Conservation (phyloP, 208 protist genomes). For the Leishmania mexicana region DNA sequence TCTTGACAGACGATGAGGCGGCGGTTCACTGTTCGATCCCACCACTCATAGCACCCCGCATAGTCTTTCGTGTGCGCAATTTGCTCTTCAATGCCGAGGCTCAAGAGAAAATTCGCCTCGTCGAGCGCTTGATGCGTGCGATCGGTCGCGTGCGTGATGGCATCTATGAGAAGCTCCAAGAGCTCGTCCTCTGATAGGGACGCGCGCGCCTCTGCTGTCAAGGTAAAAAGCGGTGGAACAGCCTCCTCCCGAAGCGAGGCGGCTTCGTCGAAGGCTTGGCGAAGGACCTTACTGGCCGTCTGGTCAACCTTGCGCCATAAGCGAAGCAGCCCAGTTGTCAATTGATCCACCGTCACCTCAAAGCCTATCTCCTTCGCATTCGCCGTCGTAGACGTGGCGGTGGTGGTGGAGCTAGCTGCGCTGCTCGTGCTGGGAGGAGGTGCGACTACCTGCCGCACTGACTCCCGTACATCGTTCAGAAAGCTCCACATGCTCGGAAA, state of each 20-base stretch:
- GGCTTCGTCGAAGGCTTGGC: slow-evolving; percentile 31
- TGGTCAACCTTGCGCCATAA: slow-evolving; percentile 45
- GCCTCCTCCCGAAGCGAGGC: slow-evolving; percentile 27
- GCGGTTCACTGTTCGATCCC: slow-evolving; percentile 53
- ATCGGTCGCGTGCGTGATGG: slow-evolving; percentile 34
- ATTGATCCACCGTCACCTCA: slow-evolving; percentile 13
- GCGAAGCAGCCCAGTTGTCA: slow-evolving; percentile 23
- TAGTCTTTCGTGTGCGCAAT: slow-evolving; percentile 68
- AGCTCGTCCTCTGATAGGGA: slow-evolving; percentile 37
- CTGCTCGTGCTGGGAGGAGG: not conserved
- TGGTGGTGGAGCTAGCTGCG: not conserved
- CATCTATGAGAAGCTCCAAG: slow-evolving; percentile 38
- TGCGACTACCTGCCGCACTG: slow-evolving; percentile 28
- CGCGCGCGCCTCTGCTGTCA: slow-evolving; percentile 29
- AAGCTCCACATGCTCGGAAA: slow-evolving; percentile 21
- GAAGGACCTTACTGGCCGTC: slow-evolving; percentile 33
- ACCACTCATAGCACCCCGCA: slow-evolving; percentile 55
- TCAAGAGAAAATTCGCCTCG: slow-evolving; percentile 59
- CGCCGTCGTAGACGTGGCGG: not conserved
- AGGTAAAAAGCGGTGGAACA: slow-evolving; percentile 35
- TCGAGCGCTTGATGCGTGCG: slow-evolving; percentile 35
- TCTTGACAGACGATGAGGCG: slow-evolving; percentile 42
- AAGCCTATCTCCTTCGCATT: slow-evolving; percentile 4
- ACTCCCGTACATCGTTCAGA: slow-evolving; percentile 29
- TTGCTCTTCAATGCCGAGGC: slow-evolving; percentile 67